Evolutionary conservation across 306 rosid species (phyloP).

Genomic region (Dryas octopetala): DNA sequence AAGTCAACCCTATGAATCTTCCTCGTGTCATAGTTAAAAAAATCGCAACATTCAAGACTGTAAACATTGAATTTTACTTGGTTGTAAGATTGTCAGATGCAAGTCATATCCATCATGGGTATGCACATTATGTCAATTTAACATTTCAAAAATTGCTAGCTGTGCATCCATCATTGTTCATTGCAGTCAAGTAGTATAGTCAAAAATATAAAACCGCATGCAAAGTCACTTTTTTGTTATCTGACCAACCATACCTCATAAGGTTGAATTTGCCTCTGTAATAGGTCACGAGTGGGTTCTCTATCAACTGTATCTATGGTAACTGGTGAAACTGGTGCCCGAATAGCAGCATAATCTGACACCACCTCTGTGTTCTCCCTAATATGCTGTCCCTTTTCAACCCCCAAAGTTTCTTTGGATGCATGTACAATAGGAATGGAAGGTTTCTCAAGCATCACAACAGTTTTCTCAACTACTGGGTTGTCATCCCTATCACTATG

Average conservation of each 20-base stretch:
- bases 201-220: slow-evolving; percentile 5
- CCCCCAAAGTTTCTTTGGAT: slow-evolving; percentile 33
- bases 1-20: background rate
- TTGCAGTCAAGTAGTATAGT: background rate
- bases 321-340: slow-evolving; percentile 48
- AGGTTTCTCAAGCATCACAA: slow-evolving; percentile 76
- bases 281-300: slow-evolving; percentile 42
- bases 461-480: slow-evolving; percentile 78
- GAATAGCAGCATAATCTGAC: slow-evolving; percentile 46
- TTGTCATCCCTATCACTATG: slow-evolving; percentile 58
- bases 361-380: slow-evolving; percentile 38
- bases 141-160: background rate
- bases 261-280: slow-evolving; percentile 39
- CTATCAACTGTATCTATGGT: slow-evolving; percentile 40
- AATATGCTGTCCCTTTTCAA: slow-evolving; percentile 27
- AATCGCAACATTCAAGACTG: slow-evolving; percentile 5
- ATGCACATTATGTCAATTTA: background rate
- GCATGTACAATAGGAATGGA: slow-evolving; percentile 33
- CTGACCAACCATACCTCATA: slow-evolving; percentile 54
- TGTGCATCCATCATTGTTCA: slow-evolving; percentile 1
- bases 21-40: background rate
- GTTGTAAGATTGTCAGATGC: background rate
- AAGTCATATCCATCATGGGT: background rate
- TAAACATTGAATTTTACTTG: background rate
- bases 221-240: slow-evolving; percentile 17